Evolutionary conservation across 2,329 filamentous ascomycete genomes (phyloP).

Genomic region (Fusarium graminum): DNA sequence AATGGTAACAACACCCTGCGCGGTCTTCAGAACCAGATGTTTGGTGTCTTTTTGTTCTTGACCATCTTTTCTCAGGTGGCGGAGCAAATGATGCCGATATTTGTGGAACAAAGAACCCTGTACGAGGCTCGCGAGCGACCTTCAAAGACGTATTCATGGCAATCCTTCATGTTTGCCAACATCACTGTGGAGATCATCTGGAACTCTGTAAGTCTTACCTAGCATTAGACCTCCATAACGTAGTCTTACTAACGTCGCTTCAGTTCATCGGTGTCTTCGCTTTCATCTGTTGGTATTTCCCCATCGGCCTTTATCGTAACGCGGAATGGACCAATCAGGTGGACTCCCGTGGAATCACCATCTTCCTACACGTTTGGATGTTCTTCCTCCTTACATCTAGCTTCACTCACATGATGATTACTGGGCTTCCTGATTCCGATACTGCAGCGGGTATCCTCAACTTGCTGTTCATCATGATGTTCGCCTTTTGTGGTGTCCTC

Average conservation of each 20-base stretch:
- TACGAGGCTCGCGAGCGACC: constrained; percentile 78
- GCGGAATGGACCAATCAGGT: constrained; percentile 64
- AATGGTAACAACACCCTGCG: constrained; percentile 70
- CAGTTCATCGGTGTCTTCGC: constrained; percentile 61
- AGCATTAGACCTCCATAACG: fast-evolving
- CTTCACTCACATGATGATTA: constrained; percentile 74
- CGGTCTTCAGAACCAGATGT: constrained; percentile 78
- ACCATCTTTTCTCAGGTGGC: constrained; percentile 76
- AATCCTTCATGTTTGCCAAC: constrained; percentile 74
- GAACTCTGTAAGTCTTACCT: constrained; percentile 66
- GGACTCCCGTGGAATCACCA: constrained; percentile 66
- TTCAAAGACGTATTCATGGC: constrained; percentile 76
- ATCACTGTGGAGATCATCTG: constrained; percentile 74
- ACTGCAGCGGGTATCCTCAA: constrained; percentile 74
- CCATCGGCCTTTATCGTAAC: constrained; percentile 72
- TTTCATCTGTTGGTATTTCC: constrained; percentile 76
- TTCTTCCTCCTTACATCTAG: constrained; percentile 76
- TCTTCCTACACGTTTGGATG: constrained; percentile 72
- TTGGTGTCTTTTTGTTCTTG: constrained; percentile 77
- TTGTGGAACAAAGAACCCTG: constrained; percentile 74
- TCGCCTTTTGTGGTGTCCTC: constrained; percentile 75
- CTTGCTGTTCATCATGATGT: constrained; percentile 70
- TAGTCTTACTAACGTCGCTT: background rate
- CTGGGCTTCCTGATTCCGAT: constrained; percentile 73
- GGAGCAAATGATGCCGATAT: constrained; percentile 77